phyloP scores from a whole-genome alignment of 179 eudicot species.

The Pouteria campechiana region DNA sequence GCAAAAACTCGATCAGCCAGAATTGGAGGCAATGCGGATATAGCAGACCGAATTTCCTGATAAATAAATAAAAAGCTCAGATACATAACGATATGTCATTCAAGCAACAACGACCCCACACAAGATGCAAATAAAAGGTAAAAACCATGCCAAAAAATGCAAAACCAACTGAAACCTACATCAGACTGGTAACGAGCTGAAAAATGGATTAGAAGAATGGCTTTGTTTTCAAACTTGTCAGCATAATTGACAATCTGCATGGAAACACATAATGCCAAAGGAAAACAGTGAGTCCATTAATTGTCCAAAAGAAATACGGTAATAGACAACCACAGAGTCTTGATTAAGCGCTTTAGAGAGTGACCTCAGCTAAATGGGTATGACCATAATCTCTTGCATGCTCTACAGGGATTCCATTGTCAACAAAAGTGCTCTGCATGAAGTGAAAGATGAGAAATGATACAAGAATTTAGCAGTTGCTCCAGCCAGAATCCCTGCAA shows the following conservation, averaged over 20 bases:
- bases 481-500: too few species aligned
- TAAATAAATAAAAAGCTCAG: conserved; percentile 2
- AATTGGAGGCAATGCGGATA: conserved; percentile 34
- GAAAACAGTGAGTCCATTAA: neutral
- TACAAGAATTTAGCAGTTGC: too few species aligned
- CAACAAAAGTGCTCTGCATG: conserved; percentile 71
- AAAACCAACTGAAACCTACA: conserved; percentile 30
- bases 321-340: neutral
- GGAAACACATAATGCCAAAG: conserved; percentile 1
- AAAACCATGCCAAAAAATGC: neutral
- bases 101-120: neutral
- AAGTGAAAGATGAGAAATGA: conserved; percentile 1
- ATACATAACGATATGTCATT: neutral
- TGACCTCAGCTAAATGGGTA: conserved; percentile 79
- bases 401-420: conserved; percentile 42
- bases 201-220: conserved; percentile 89
- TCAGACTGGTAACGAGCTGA: conserved; percentile 74
- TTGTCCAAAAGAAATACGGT: neutral
- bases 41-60: conserved; percentile 70
- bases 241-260: conserved; percentile 53
- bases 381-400: conserved; percentile 90
- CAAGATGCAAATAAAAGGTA: neutral
- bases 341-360: neutral
- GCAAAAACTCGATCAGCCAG: conserved; percentile 62
- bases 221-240: conserved; percentile 69